Conservation (phyloP, 2,329 filamentous ascomycete genomes). For the Penicillium sp. region DNA sequence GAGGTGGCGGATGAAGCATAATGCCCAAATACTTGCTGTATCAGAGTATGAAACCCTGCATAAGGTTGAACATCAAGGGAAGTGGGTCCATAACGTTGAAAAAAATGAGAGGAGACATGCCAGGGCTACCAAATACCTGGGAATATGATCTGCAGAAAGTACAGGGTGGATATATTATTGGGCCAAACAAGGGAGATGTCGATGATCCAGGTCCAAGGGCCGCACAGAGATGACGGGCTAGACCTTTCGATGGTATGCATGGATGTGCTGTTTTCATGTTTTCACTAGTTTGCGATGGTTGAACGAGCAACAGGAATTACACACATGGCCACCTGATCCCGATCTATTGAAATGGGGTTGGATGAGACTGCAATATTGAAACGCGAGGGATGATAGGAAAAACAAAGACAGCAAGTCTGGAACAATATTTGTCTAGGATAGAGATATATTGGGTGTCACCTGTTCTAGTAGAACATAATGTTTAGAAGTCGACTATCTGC, state of each 20-base stretch:
- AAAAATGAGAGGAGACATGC: conserved; percentile 19
- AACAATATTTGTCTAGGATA: conserved; percentile 1
- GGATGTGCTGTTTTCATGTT: background rate
- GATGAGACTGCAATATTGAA: background rate
- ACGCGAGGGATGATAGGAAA: background rate
- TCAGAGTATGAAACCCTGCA: conserved; percentile 1
- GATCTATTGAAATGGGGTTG: background rate
- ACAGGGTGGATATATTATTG: conserved; percentile 16
- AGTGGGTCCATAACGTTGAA: conserved; percentile 10
- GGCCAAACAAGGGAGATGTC: conserved; percentile 21
- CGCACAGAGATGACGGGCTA: background rate
- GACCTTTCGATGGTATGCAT: conserved; percentile 5
- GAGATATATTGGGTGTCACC: conserved; percentile 5
- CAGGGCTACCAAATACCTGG: conserved; percentile 21
- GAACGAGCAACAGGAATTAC: conserved; percentile 1
- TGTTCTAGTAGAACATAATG: background rate
- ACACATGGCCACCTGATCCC: background rate
- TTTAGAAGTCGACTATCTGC: conserved; percentile 4
- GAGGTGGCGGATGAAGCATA: conserved; percentile 8
- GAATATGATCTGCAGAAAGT: conserved; percentile 17
- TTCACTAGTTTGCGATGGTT: background rate
- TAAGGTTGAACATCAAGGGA: conserved; percentile 2
- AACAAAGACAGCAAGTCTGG: background rate
- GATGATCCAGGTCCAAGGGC: background rate
- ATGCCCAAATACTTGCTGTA: background rate